phyloP scores from a whole-genome alignment of 345 rosid species.

The Pistacia vera region DNA sequence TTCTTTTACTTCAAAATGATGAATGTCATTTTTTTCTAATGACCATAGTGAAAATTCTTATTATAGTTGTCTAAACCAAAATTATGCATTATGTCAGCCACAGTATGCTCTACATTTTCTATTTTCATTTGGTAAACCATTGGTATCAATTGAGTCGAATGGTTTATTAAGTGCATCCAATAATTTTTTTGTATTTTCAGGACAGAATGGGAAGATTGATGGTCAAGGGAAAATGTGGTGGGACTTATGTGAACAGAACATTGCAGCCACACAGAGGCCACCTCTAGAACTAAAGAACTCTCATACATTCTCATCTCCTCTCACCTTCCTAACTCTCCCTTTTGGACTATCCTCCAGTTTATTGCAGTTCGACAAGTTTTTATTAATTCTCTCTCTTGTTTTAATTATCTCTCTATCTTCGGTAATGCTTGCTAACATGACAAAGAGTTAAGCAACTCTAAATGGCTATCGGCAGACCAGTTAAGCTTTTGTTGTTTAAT shows the following conservation, averaged over 20 bases:
- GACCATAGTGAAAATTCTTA: neutral
- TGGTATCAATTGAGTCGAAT: neutral
- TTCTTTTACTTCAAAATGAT: no score
- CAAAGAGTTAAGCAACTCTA: no score
- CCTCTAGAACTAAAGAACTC: constrained; percentile 89
- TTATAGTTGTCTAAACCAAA: neutral
- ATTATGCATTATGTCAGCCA: neutral
- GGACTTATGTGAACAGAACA: constrained; percentile 97
- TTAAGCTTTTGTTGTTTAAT: neutral
- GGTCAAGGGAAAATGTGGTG: constrained; percentile 99
- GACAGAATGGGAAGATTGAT: constrained; percentile 89
- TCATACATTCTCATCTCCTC: constrained; percentile 66
- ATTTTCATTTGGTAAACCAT: neutral
- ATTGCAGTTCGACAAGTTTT: constrained; percentile 63
- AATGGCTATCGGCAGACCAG: neutral
- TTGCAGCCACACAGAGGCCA: constrained; percentile 92
- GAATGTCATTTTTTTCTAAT: neutral
- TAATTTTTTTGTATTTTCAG: constrained; percentile 38
- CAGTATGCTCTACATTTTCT: neutral
- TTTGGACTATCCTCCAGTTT: constrained; percentile 97
- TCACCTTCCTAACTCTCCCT: constrained; percentile 88
- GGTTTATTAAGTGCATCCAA: neutral
- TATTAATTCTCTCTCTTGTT: neutral
- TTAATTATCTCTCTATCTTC: neutral
- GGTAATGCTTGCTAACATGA: neutral